Base-by-base conservation (phyloP, 2,329 filamentous ascomycete species). In the Harringtonia aguacate region DNA sequence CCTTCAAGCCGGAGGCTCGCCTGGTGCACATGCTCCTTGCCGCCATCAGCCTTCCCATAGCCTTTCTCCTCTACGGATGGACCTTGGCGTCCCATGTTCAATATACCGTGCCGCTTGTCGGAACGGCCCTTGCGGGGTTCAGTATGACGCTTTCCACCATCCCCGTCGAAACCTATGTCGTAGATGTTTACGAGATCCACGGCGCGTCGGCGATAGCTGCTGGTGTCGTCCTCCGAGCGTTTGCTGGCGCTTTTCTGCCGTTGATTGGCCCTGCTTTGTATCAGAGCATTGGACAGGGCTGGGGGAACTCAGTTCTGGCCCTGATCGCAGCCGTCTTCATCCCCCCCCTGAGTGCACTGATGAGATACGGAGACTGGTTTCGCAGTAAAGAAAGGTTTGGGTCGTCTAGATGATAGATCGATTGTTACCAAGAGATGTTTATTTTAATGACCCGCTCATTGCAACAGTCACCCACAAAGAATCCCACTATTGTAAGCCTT, bases 1-100 rank as follows among this genome's bases (percentile, higher is more conserved):
- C n/a, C n/a, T n/a, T n/a, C n/a, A n/a, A n/a, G n/a, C n/a, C n/a
- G 37, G 37, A 39, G 22, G 37, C 37, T 13, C 37, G 37, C 17
- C 24, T 30, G 37, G 24, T 39, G 37, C 37, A 39, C 37, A 20
- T 39, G 37, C 24, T 39, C 15, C 37, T 39, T 30, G 37, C 37
- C 15, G 24, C 37, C 15, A 14, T 39, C 4, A 30, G 15, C 27
- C 27, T 30, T 28, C 24, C 24, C 18, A 13, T 20, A 10, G 24
- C 37, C 37, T 20, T 39, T 27, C 27, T 30, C 17, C 24, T 39
- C 37, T 39, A 30, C 24, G 37, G 37, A 20, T 39, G 24, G 37
- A 39, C 37, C 17, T 30, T 39, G 14, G 22, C 8, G n/a, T 21
- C 37, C 24, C 37, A 30, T 20, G 24, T 39, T 21, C 24, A 39